These are phyloP conservation scores for Ophiocordyceps camponoti-leonardi DNA, from an alignment of 2,329 filamentous ascomycete species.

Conservation along the genomic window DNA sequence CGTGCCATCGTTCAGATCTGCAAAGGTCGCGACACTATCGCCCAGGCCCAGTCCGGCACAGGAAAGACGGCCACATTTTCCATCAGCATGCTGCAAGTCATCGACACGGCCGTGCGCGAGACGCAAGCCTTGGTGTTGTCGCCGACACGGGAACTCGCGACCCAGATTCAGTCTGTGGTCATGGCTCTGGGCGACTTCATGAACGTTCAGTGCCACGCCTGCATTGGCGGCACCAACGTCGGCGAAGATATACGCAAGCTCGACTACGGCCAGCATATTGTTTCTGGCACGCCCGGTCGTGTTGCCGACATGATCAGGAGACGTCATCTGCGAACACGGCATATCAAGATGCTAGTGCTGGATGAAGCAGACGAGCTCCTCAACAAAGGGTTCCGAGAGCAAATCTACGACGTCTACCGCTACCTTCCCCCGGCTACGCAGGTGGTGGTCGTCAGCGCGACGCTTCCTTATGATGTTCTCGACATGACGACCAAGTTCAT, in stretches of 20 bases:
- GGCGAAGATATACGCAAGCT: constrained; percentile 96
- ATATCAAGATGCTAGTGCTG: constrained; percentile 48
- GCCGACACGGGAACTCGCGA: constrained; percentile 89
- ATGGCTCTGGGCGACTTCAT: constrained; percentile 99
- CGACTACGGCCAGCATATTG: constrained; percentile 93
- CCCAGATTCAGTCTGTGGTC: constrained; percentile 95
- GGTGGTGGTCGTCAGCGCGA: constrained; percentile 95
- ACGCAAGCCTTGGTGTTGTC: constrained; percentile 91
- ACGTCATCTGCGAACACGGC: constrained; percentile 36
- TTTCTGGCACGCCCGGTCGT: constrained; percentile 91
- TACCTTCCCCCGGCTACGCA: constrained; percentile 93
- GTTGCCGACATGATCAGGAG: constrained; percentile 53
- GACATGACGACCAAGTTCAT: constrained; percentile 99
- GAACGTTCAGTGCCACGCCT: constrained; percentile 98
- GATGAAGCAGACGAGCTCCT: constrained; percentile 50
- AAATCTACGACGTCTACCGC: constrained; percentile 98
- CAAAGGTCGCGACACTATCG: constrained; percentile 97
- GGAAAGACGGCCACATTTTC: constrained; percentile 96
- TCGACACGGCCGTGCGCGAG: constrained; percentile 82
- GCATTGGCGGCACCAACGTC: constrained; percentile 94
- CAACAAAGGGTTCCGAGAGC: constrained; percentile 90
- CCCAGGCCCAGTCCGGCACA: constrained; percentile 91
- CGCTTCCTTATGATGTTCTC: constrained; percentile 90
- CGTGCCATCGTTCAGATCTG: constrained; percentile 97
- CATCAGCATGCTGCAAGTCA: constrained; percentile 89